Base-by-base conservation (phyloP, 495 filamentous ascomycete genomes). In the Cercophora samala region DNA sequence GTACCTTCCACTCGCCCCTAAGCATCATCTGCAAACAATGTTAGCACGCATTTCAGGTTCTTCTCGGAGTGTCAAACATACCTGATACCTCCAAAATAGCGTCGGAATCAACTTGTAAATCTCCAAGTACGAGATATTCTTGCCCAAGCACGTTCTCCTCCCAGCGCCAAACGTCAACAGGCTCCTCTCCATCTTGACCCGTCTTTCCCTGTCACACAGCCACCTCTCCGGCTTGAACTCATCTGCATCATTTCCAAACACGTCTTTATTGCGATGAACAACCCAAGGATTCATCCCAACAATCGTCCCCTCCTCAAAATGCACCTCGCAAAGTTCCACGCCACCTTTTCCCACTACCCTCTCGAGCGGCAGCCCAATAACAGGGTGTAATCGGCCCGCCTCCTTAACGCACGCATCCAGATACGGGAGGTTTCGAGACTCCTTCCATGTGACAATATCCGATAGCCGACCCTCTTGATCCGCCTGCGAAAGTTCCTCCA, bases 381-480 rank as follows among this genome's bases (percentile, higher is more conserved):
- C 63, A 6, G 77, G 76, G 17, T 85, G 78, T 6, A 85, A 64
- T 15, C 85, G 80, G 18, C 82, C 71, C 8, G 80, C 73, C 73
- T 89, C 86, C 66, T 84, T 85, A 53, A 87, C 77, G 61, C 79
- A 80, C 18, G 85, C 85, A 29, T 80, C 65, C 60, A 82, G 75
- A 67, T 81, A 83, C 0, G 82, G 80, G n/a, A 81, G 68, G 19
- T 74, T 69, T 60, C 69, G 69, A 19, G 79, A 75, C 55, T 84
- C 77, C 52, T 75, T 75, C 62, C 72, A 72, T 22, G 77, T 77
- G 56, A 82, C 74, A 3, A 81, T 72, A 4, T 60, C 67, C 0
- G 64, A 67, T 4, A 69, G 60, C 25, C 75, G 69, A 0, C 69
- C 76, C n/a, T 63, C 68, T 5, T 64, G 58, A 32, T 73, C 70